Evolutionary conservation across 768 basidiomycete genomes (phyloP).

Genomic region (Tricholoma bakamatsutake): DNA sequence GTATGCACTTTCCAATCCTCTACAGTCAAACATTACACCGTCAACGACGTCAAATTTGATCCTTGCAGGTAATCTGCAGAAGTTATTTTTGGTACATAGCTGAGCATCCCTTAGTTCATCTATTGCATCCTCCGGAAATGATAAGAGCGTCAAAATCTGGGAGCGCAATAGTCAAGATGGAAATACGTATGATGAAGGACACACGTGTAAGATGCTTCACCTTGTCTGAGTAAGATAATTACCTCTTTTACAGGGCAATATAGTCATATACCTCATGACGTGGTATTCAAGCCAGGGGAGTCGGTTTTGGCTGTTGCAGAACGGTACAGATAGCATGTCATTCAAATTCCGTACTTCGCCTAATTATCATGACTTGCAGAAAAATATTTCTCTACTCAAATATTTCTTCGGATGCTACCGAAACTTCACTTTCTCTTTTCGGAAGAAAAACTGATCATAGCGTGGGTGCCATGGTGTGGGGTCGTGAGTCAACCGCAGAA

Average conservation of each 20-base stretch:
- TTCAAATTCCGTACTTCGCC: neutral
- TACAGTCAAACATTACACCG: constrained; percentile 44
- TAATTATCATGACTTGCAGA: constrained; percentile 9
- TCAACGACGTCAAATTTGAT: constrained; percentile 52
- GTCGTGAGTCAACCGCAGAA: constrained; percentile 29
- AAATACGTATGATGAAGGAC: constrained; percentile 8
- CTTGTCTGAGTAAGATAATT: constrained; percentile 7
- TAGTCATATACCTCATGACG: constrained; percentile 17
- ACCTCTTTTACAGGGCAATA: constrained; percentile 9
- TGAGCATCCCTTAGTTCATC: constrained; percentile 23
- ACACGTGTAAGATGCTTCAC: constrained; percentile 1
- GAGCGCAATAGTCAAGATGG: constrained; percentile 20
- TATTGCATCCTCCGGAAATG: constrained; percentile 45
- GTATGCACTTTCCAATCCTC: constrained; percentile 11
- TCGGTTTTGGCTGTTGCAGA: constrained; percentile 9
- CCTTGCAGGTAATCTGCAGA: constrained; percentile 35
- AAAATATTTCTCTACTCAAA: constrained; percentile 18
- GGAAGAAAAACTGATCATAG: constrained; percentile 17
- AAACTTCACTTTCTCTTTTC: constrained; percentile 9
- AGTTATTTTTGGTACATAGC: neutral
- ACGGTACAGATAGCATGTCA: neutral
- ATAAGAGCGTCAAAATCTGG: constrained; percentile 40
- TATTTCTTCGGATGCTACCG: constrained; percentile 5
- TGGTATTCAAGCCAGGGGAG: constrained; percentile 15
- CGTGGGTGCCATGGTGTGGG: constrained; percentile 51